Evolutionary conservation across 1,284 basidiomycete genomes (phyloP).

Genomic region (Pascua sp.): DNA sequence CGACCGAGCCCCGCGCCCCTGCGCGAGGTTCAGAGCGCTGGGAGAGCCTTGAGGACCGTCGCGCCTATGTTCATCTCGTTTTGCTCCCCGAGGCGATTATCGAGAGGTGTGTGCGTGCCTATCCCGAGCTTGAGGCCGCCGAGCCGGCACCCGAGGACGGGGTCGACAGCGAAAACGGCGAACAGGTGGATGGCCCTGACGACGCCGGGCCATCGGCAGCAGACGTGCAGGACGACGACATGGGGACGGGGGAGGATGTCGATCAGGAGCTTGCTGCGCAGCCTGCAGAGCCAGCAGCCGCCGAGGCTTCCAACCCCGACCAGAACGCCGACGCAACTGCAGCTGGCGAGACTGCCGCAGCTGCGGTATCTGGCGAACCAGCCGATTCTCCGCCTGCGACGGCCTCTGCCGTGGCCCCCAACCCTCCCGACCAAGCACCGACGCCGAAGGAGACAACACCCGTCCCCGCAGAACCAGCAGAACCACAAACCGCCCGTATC

Average conservation of each 20-base stretch:
- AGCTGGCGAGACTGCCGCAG: neutral
- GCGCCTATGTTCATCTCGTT: constrained; percentile 19
- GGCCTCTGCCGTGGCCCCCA: too few species aligned
- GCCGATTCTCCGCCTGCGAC: too few species aligned
- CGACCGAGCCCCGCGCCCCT: constrained; percentile 12
- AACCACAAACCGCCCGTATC: neutral
- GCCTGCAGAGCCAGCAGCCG: too few species aligned
- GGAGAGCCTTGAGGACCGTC: constrained; percentile 16
- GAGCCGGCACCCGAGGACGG: too few species aligned
- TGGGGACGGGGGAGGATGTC: neutral
- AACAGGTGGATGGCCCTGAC: too few species aligned
- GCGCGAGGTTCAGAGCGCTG: constrained; percentile 25
- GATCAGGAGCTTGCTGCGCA: too few species aligned
- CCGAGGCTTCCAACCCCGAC: neutral
- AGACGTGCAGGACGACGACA: neutral
- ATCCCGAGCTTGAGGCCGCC: too few species aligned
- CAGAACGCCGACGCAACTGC: neutral
- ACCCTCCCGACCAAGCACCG: too few species aligned
- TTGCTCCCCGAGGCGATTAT: constrained; percentile 33
- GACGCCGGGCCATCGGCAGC: neutral
- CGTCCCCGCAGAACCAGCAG: neutral
- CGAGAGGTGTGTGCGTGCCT: neutral
- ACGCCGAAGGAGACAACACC: too few species aligned
- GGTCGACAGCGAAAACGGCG: too few species aligned
- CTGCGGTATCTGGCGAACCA: too few species aligned